Evolutionary conservation across 2,329 filamentous ascomycete species (phyloP), one percentile per base, ranked within the genome.

Genomic region (Arthrobotrys entomopaga): DNA sequence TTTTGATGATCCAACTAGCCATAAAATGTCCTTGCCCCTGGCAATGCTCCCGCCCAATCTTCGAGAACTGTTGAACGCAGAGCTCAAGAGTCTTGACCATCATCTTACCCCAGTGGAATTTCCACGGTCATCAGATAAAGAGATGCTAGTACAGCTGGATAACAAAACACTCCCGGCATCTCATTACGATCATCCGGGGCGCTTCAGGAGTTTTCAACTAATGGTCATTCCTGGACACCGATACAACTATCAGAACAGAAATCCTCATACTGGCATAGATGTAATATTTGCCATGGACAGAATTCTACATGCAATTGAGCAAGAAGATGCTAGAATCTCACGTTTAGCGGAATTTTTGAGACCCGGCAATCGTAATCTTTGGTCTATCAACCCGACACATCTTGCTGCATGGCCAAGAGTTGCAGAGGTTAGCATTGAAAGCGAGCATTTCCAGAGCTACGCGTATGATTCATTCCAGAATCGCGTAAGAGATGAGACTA

Each of bases 261-360:
- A 66, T 26, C 69, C 69, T 1, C 69, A 73, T 0, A 73, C 61
- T 6, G 69, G 69, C 13, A 16, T 66, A 38, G 69, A 73, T n/a
- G 43, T 73, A 15, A 61, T 73, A 10, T 40, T 66, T 24, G 69
- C 69, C 0, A 73, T 73, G 56, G 50, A 24, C 19, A 24, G 61
- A 2, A 16, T 66, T 1, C n/a, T 73, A 13, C 7, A 10, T 5
- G 54, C 66, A 29, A 66, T 73, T 5, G 69, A 73, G 24, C 3
- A 16, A n/a, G 69, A 73, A 10, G 69, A 73, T 19, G 69, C 63
- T 7, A 26, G 24, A 4, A 8, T 34, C 6, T 34, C 29, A 34
- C 29, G 10, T 38, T 16, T 40, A 19, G 11, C 26, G 40, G 40
- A 49, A 34, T 34, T 34, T 69, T 56, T 53, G 13, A 26, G 11